phyloP scores from a whole-genome alignment of 495 filamentous ascomycete species.

The Aspergillus funiculosus region DNA sequence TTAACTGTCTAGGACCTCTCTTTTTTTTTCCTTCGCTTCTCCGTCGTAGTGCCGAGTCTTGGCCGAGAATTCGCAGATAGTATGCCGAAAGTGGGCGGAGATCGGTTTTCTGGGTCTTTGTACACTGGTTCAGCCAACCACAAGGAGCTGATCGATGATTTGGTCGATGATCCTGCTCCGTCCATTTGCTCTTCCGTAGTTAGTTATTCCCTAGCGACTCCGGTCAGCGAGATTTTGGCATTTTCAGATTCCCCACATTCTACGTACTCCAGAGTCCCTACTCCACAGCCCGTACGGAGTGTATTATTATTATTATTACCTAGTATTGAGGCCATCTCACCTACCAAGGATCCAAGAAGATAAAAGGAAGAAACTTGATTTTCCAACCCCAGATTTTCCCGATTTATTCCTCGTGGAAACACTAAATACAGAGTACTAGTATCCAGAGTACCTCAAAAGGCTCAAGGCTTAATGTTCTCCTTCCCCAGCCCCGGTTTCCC shows the following conservation, averaged over 20 bases:
- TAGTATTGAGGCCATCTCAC: too few relatives aligned
- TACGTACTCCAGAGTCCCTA: too few relatives aligned
- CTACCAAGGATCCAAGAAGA: too few relatives aligned
- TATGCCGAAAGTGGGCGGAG: neutral
- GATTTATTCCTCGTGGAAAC: too few relatives aligned
- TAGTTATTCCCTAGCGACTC: neutral
- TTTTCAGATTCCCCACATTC: neutral
- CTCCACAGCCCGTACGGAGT: too few relatives aligned
- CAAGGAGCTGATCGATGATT: neutral
- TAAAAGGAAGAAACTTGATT: neutral
- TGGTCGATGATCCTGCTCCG: neutral
- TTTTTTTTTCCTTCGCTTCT: neutral
- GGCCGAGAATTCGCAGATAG: slow-evolving; percentile 8
- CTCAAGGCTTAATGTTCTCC: too few relatives aligned
- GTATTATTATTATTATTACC: too few relatives aligned
- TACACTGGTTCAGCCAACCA: slow-evolving; percentile 5
- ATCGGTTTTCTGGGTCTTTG: neutral
- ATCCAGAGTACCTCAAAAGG: too few relatives aligned
- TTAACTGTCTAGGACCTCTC: too few relatives aligned
- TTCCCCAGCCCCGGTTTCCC: too few relatives aligned
- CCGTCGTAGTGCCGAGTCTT: slow-evolving; percentile 4
- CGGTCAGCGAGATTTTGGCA: too few relatives aligned
- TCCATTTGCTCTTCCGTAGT: neutral
- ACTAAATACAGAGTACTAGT: too few relatives aligned
- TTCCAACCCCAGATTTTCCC: neutral